Evolutionary conservation across 2,329 filamentous ascomycete genomes (phyloP), one percentile per base, ranked within the genome.

Genomic region (Ascocoryne sarcoides): DNA sequence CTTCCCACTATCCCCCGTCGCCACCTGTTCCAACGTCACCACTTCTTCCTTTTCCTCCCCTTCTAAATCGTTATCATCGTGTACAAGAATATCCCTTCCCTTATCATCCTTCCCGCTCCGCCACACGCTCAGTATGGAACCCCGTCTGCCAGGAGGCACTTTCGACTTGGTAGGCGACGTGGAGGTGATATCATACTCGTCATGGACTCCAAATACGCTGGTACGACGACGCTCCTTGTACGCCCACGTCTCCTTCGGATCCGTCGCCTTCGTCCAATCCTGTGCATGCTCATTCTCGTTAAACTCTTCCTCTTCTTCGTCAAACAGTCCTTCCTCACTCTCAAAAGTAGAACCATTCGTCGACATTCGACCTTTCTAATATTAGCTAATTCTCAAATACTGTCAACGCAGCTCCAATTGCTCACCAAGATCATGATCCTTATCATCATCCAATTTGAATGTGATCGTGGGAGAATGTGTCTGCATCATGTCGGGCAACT

Each of bases 261-360:
- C 30, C 3, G 48, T 53, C 3, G 43, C 49, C 10, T 23, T 34
- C 14, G 26, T 43, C 50, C 50, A 53, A 33, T 53, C 45, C 31
- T 51, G 46, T 40, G 32, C 39, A 3, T 42, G 32, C 2, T 36
- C 15, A 28, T 34, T 42, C n/a, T n/a, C n/a, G n/a, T n/a, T n/a
- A 12, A 49, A 30, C 18, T 50, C 51, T 19, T 47, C 45, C 19
- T 49, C 49, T 36, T 55, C 50, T 17, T n/a, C n/a, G n/a, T n/a
- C n/a, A n/a, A n/a, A n/a, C n/a, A n/a, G n/a, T 32, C 39, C 30
- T 39, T 34, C 17, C 49, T 37, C 36, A 20, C 7, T 7, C 7
- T 26, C 23, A 26, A 26, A 26, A 26, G 12, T 26, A 7, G 23
- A 26, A 12, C 23, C 12, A 26, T 26, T 26, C 7, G 23, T 7